phyloP scores from a whole-genome alignment of 2,329 filamentous ascomycete species.

The Cladosporium austrohemisphaericum region DNA sequence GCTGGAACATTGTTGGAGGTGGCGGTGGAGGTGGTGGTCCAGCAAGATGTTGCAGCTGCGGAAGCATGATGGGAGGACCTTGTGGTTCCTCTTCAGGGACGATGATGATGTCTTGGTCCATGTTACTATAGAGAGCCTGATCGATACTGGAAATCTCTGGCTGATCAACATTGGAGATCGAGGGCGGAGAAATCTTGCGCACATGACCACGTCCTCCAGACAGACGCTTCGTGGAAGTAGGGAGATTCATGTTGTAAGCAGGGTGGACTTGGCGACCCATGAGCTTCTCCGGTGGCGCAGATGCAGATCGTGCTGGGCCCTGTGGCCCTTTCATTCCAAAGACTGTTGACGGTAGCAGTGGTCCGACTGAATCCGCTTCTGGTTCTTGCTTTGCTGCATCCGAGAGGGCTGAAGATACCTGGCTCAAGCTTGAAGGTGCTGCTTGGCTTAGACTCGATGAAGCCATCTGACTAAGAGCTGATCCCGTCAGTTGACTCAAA shows the following conservation, averaged over 20 bases:
- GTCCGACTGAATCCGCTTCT: conserved; percentile 40
- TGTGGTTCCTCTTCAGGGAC: conserved; percentile 35
- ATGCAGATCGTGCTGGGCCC: conserved; percentile 41
- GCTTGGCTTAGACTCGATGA: conserved; percentile 28
- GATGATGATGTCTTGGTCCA: conserved; percentile 42
- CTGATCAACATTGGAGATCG: conserved; percentile 18
- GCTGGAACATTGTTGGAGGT: conserved; percentile 36
- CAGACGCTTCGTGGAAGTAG: conserved; percentile 33
- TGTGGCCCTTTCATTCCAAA: conserved; percentile 40
- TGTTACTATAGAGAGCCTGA: conserved; percentile 43
- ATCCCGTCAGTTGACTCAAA: conserved; percentile 30
- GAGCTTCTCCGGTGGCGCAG: conserved; percentile 45
- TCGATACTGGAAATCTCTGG: conserved; percentile 45
- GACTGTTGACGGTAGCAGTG: conserved; percentile 46
- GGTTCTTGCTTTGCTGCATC: conserved; percentile 35
- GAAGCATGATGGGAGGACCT: conserved; percentile 46
- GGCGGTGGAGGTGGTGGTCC: conserved; percentile 46
- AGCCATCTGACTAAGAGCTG: conserved; percentile 6
- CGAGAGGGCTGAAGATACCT: conserved; percentile 10
- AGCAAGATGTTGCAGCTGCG: conserved; percentile 59
- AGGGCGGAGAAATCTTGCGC: conserved; percentile 43
- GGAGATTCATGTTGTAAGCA: conserved; percentile 32
- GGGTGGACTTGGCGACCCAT: conserved; percentile 29
- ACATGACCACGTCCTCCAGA: conserved; percentile 38
- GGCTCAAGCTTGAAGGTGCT: conserved; percentile 30